A percentile compares a stretch with the other conserved stretches of the same genome.
These are phyloP conservation scores for Diaporthe batatas DNA, from an alignment of 2,329 filamentous ascomycete genomes.

Conservation along the genomic window DNA sequence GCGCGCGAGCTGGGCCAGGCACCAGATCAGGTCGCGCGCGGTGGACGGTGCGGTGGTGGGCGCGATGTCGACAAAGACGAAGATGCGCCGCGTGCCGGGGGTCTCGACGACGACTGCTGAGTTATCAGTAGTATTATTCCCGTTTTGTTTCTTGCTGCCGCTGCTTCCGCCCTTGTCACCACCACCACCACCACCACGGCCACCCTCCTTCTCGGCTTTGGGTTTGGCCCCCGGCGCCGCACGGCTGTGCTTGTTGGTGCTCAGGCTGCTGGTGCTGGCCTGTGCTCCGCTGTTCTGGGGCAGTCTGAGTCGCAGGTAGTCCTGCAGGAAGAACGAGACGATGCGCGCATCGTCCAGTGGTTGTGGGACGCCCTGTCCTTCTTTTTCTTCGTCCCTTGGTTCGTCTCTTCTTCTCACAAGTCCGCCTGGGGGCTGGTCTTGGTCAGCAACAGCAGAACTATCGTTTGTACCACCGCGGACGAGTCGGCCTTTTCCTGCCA, in stretches of 20 bases:
- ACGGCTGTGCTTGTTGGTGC: background rate
- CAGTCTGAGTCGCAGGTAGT: slow-evolving; percentile 44
- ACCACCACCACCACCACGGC: too few relatives aligned
- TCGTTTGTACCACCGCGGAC: too few relatives aligned
- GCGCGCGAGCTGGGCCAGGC: slow-evolving; percentile 48
- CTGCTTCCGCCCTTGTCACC: background rate
- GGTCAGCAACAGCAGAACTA: background rate
- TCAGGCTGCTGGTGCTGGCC: background rate
- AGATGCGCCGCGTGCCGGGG: slow-evolving; percentile 46
- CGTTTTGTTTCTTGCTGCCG: too few relatives aligned
- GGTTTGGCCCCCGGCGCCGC: background rate
- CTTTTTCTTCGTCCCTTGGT: background rate
- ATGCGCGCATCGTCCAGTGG: slow-evolving; percentile 48
- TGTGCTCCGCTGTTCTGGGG: background rate
- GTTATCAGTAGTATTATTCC: too few relatives aligned
- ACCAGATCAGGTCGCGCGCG: slow-evolving; percentile 47
- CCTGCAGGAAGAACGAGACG: slow-evolving; percentile 50
- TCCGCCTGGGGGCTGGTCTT: too few relatives aligned
- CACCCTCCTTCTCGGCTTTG: background rate
- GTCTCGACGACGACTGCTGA: slow-evolving; percentile 44
- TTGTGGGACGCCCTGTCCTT: background rate
- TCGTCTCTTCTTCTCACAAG: background rate
- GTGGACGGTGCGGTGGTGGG: slow-evolving; percentile 47
- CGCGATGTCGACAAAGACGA: slow-evolving; percentile 51
- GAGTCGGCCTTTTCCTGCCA: slow-evolving; percentile 8